Evolutionary conservation across 805 yeast genomes (phyloP), one percentile per base, ranked within the genome.

Genomic region (Scheffersomyces spartinae): DNA sequence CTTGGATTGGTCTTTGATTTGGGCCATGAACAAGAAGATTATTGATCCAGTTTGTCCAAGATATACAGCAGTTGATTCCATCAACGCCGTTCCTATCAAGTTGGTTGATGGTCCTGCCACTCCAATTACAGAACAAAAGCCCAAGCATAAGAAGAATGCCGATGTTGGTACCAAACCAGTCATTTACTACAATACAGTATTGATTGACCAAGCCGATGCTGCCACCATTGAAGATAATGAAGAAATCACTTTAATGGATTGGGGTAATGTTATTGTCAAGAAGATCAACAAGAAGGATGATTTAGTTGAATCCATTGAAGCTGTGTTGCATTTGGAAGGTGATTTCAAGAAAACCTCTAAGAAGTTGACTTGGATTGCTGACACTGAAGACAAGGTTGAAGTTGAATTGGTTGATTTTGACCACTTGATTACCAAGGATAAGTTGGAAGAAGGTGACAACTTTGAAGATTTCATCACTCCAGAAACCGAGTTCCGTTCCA

Each of bases 11-110:
- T 80, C 80, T 38, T 70, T 84, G 37, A 86, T 91, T 46, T 91
- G 99, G 99, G 91, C 97, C 29, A 71, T 81, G 52, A 91, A 91
- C 74, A 91, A 91, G 65, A 91, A 91, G 66, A 70, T 88, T 40
- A 88, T 91, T 52, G 99, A 91, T 51, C 97, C 99, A 30, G 59
- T 85, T 47, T 94, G 96, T 21, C 95, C 98, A 47, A 81, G 98
- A 62, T 85, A 79, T 49, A 79, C 94, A 31, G 94, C 95, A 30
- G 68, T 86, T 25, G 70, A 65, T 21, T 49, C 56, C 23, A 49
- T 62, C 33, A 62, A 82, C 39, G 81, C 78, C 23, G 94, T 85
- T 29, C 66, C 68, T 26, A 70, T 91, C 31, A 68, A 59, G 36
- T 56, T 91, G 21, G 56, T 64, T 31, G 74, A 70, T 38, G 94